These are phyloP conservation scores for Trametes villosa DNA, from an alignment of 768 basidiomycete species.

Conservation along the genomic window DNA sequence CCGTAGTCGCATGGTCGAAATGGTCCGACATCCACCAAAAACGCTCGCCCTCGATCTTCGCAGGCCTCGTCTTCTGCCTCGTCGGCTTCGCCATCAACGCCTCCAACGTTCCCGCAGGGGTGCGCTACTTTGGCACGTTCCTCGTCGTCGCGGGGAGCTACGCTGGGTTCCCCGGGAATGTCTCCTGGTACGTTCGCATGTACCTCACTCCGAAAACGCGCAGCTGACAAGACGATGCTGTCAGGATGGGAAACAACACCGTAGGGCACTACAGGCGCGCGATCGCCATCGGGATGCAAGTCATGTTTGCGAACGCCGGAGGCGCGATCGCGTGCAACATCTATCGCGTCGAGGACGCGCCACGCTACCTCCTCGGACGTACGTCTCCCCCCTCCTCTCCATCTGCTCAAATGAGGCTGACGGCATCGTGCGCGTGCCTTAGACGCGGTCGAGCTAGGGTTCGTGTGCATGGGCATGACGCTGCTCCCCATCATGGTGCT, in stretches of 20 bases:
- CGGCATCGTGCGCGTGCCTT: too few species aligned
- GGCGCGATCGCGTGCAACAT: slow-evolving; percentile 70
- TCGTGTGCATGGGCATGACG: slow-evolving; percentile 66
- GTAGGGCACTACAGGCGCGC: slow-evolving; percentile 73
- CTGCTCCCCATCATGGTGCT: slow-evolving; percentile 51
- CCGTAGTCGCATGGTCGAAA: slow-evolving; percentile 54
- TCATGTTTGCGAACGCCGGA: slow-evolving; percentile 67
- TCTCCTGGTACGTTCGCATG: slow-evolving; percentile 63
- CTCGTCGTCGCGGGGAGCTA: slow-evolving; percentile 68
- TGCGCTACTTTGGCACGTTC: slow-evolving; percentile 77
- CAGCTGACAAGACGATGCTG: too few species aligned
- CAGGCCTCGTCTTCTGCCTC: slow-evolving; percentile 52
- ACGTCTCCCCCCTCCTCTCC: slow-evolving; percentile 30
- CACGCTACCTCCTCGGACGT: slow-evolving; percentile 69
- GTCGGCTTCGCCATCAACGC: slow-evolving; percentile 71
- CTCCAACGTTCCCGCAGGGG: slow-evolving; percentile 51
- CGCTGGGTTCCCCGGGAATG: slow-evolving; percentile 60
- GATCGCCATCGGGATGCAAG: slow-evolving; percentile 68
- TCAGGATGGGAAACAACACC: slow-evolving; percentile 62
- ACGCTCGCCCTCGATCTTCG: slow-evolving; percentile 63
- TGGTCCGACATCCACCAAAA: slow-evolving; percentile 60
- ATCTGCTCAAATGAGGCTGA: background rate
- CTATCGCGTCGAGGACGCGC: slow-evolving; percentile 60
- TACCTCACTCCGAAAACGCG: too few species aligned
- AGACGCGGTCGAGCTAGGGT: slow-evolving; percentile 73